Evolutionary conservation across 345 rosid species (phyloP), one percentile per base, ranked within the genome.

Genomic region (Durio zibethinus): DNA sequence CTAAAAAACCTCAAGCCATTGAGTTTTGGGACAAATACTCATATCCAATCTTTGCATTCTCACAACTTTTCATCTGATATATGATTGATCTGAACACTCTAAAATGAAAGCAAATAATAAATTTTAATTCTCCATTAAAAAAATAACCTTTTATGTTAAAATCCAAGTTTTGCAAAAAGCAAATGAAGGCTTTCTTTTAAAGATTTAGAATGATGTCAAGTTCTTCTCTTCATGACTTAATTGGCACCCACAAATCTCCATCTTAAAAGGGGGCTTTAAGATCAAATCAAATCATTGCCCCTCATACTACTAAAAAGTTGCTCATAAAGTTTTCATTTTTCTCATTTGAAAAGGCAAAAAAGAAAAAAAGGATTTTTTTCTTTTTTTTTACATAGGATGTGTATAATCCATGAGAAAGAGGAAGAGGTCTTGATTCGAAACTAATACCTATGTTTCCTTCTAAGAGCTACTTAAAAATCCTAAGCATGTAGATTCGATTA

Each of bases 181-280:
- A 72, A 72, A 23, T 72, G 15, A n/a, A 72, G 10, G 61, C 45
- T 50, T 48, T 48, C 10, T 48, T 70, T 27, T 31, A 29, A 31
- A 31, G 25, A 29, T 48, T 48, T 10, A 29, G 16, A 70, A 70
- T 70, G 60, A 70, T 50, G 60, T 50, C 60, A 71, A 71, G 61
- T 20, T 20, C 59, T 71, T 52, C 60, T 50, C 73, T 71, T 33
- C 45, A 33, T 72, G 18, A 42, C 27, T 71, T 50, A 71, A 50
- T 31, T 50, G 74, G 75, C 20, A 52, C 47, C 62, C 75, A 31
- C 62, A 72, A 20, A 60, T 50, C 56, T 52, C 75, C 1, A 59
- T 56, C 72, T 72, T 33, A 52, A 72, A 72, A 52, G 62, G 75
- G 21, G 31, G 45, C 75, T 72, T 70, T 70, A 29, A 48, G 74